These are phyloP conservation scores for Jackrogersella multiformis DNA, from an alignment of 495 filamentous ascomycete species.

Conservation along the genomic window DNA sequence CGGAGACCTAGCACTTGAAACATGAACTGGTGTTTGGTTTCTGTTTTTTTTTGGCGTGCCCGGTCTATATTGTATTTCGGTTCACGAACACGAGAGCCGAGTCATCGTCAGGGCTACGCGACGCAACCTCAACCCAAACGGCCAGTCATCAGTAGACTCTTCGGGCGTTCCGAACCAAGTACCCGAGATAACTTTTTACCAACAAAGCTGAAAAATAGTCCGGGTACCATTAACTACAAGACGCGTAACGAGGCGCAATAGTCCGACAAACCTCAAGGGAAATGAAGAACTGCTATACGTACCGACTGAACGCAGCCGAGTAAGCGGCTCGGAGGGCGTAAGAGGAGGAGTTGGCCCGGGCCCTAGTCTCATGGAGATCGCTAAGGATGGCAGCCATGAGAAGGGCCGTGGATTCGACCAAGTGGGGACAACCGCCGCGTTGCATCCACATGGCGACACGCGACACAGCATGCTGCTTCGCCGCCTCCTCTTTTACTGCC, in stretches of 20 bases:
- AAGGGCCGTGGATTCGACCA: conserved; percentile 82
- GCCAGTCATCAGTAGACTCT: neutral
- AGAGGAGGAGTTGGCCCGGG: conserved; percentile 44
- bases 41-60: neutral
- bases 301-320: conserved; percentile 60
- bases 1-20: neutral
- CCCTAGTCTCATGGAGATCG: conserved; percentile 63
- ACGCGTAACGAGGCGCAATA: too few relatives aligned
- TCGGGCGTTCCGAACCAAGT: neutral
- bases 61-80: neutral
- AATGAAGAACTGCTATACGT: conserved; percentile 35
- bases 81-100: neutral
- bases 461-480: conserved; percentile 53
- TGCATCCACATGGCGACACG: conserved; percentile 65
- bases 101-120: too few relatives aligned
- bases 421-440: conserved; percentile 80
- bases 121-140: too few relatives aligned
- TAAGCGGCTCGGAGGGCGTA: conserved; percentile 59
- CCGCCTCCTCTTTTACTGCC: conserved; percentile 13
- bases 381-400: conserved; percentile 77
- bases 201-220: too few relatives aligned
- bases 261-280: too few relatives aligned
- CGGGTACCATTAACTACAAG: too few relatives aligned
- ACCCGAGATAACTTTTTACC: neutral
- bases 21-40: neutral